Evolutionary conservation across 1,284 basidiomycete species (phyloP).

Genomic region (Moesziomyces parantarcticus): DNA sequence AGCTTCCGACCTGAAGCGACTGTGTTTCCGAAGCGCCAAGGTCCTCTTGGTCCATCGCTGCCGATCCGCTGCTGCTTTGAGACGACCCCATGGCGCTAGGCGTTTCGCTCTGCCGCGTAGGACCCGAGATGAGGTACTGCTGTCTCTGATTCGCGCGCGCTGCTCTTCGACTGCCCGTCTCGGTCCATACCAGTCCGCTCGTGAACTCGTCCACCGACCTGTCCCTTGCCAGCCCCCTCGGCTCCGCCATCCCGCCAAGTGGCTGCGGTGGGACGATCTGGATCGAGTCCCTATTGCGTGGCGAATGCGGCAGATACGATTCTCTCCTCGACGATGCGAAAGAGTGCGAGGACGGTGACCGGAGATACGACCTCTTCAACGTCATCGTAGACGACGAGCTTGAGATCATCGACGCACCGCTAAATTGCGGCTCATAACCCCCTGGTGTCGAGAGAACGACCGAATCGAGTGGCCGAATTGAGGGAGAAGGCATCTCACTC

Average conservation of each 20-base stretch:
- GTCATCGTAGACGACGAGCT: slow-evolving; percentile 55
- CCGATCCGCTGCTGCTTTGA: slow-evolving; percentile 10
- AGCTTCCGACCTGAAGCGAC: too few relatives aligned
- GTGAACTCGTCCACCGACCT: slow-evolving; percentile 56
- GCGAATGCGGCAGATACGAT: slow-evolving; percentile 59
- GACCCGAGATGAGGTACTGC: slow-evolving; percentile 31
- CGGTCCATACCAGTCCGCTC: slow-evolving; percentile 47
- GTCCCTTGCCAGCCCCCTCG: too few relatives aligned
- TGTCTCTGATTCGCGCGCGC: slow-evolving; percentile 14
- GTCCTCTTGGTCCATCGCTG: too few relatives aligned
- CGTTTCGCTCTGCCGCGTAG: slow-evolving; percentile 23
- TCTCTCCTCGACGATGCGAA: slow-evolving; percentile 31
- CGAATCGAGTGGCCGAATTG: slow-evolving; percentile 23
- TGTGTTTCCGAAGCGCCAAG: neutral
- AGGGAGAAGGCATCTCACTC: slow-evolving; percentile 37
- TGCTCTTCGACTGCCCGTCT: slow-evolving; percentile 3
- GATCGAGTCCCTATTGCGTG: slow-evolving; percentile 55
- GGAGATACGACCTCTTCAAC: slow-evolving; percentile 49
- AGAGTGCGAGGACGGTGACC: slow-evolving; percentile 32
- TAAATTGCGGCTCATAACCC: slow-evolving; percentile 31
- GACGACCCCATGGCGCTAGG: slow-evolving; percentile 17
- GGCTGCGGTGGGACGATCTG: slow-evolving; percentile 61
- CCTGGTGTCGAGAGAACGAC: slow-evolving; percentile 31
- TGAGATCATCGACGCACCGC: slow-evolving; percentile 34
- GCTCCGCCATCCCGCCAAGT: slow-evolving; percentile 23